Conservation (phyloP, 768 basidiomycete genomes). For the Mycena floridula region DNA sequence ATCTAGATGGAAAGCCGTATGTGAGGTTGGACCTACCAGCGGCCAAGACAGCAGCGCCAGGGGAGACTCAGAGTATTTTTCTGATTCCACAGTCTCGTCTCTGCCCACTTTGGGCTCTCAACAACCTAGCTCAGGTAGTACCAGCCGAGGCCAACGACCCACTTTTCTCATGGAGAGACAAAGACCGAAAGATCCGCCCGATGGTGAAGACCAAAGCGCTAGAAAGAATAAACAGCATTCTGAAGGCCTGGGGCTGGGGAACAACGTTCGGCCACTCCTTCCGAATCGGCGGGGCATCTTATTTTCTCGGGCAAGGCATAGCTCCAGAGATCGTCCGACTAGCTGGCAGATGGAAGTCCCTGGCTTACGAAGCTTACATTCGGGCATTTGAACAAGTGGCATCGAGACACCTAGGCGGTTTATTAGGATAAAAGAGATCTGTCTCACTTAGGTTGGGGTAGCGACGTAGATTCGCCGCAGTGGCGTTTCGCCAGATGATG, state of each 20-base stretch:
- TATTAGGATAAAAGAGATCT: no score
- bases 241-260: constrained; percentile 11
- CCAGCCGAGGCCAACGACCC: background rate
- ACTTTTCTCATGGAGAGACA: background rate
- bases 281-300: constrained; percentile 22
- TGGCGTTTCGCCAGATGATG: no score
- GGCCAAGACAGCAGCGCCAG: constrained; percentile 30
- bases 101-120: constrained; percentile 24
- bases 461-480: no score
- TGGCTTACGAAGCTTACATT: constrained; percentile 19
- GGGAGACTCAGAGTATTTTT: constrained; percentile 25
- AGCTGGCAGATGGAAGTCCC: constrained; percentile 19
- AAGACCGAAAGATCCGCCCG: constrained; percentile 5
- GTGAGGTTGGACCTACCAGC: constrained; percentile 22
- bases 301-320: constrained; percentile 12
- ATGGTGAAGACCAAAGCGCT: constrained; percentile 13
- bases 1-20: constrained; percentile 20
- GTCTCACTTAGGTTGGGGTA: no score
- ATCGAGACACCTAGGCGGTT: constrained; percentile 12
- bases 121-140: constrained; percentile 18
- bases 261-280: constrained; percentile 23
- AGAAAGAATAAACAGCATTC: constrained; percentile 11
- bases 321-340: constrained; percentile 16
- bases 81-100: constrained; percentile 14
- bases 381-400: constrained; percentile 17